A percentile compares a stretch with the other conserved stretches of the same genome.
These are phyloP conservation scores for Trichoderma aggressivum DNA, from an alignment of 2,329 filamentous ascomycete genomes.

Conservation along the genomic window DNA sequence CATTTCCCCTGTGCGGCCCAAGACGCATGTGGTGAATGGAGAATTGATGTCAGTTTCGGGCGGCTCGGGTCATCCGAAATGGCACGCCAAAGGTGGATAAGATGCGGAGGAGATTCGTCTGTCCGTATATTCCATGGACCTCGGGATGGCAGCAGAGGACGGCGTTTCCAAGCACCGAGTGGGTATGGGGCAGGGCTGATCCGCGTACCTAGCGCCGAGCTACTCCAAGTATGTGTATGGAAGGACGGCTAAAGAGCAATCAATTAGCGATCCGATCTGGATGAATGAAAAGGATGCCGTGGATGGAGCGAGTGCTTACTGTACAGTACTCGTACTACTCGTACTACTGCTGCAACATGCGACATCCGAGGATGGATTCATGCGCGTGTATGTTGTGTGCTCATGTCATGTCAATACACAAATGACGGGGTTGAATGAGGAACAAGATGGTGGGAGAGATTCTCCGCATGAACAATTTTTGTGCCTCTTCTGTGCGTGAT, in stretches of 20 bases:
- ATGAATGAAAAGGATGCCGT: not conserved
- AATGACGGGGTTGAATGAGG: not conserved
- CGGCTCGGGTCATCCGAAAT: not conserved
- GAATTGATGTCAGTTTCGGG: not conserved
- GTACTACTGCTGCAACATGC: not conserved
- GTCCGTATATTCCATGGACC: not conserved
- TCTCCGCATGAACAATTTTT: not conserved
- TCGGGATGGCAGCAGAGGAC: not conserved
- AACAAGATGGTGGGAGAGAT: not conserved
- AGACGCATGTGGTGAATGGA: not conserved
- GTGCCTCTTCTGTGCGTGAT: not conserved
- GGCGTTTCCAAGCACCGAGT: not conserved
- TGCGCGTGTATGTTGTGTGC: not conserved
- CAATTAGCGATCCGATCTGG: not conserved
- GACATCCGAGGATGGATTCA: not conserved
- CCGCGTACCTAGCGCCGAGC: conserved; percentile 7
- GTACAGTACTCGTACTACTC: not conserved
- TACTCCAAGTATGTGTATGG: too few species aligned
- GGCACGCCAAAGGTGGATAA: not conserved
- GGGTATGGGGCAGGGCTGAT: conserved; percentile 3
- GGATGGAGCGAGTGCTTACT: not conserved
- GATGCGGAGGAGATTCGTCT: not conserved
- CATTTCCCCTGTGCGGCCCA: not conserved
- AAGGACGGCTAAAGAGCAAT: not conserved
- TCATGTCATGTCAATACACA: not conserved